Evolutionary conservation across 176 grass and related monocot genomes (phyloP), one percentile per base, ranked within the genome.

Genomic region (Oryza nivara): DNA sequence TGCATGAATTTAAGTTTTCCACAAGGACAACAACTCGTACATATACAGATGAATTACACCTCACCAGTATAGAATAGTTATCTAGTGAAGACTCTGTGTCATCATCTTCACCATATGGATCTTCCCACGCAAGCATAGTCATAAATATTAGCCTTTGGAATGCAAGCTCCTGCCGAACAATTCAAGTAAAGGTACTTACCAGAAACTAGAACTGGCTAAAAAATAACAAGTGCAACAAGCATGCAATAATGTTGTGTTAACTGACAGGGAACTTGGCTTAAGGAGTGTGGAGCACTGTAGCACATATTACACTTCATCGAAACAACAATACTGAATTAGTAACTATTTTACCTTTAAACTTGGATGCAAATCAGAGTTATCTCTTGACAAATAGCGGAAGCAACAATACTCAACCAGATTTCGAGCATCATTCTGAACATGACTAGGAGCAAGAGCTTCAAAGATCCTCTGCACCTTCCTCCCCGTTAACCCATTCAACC

Each of bases 141-240:
- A 98, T 84, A 79, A 98, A 98, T 76, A 98, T 74, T 81, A 98
- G 96, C 85, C 88, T 95, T 88, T 95, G 96, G 90, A 98, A 98
- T 80, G 83, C 81, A 86, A 95, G 83, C 38, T 98, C 96, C 96
- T 98, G 89, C 41, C 41, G 86, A 70, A 80, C 65, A 80, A 74
- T 78, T 56, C 79, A 43, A 14, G 11, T 70, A 76, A 44, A 77
- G 26, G 67, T 25, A 52, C 44, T 63, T 30, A 25, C 65, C 70
- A 75, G 75, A 84, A 81, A 69, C 30, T 64, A 74, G 41, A 63
- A 65, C 40, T 65, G 74, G 51, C n/a, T 65, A 86, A 36, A 74
- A 30, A 68, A 30, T 26, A 65, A 87, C 41, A 60, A 68, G 72
- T 76, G 66, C 79, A 78, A 47, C n/a, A 19, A 86, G 19, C 46